Base-by-base conservation (phyloP, 2,329 filamentous ascomycete species). In the Hymenoscyphus scutula region DNA sequence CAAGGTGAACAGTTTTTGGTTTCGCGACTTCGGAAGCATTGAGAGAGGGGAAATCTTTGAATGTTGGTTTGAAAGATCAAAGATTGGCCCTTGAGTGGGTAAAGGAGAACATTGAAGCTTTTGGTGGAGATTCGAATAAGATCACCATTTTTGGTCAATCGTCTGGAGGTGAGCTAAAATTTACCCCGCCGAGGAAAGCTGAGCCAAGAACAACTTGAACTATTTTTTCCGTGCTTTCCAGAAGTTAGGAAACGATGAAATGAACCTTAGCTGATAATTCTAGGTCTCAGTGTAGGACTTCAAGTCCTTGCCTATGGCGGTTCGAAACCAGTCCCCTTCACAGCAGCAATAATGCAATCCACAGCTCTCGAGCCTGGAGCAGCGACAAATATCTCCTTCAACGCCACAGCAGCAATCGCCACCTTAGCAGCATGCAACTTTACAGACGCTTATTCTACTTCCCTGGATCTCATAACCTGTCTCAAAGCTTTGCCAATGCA, bases 1-100 rank as follows among this genome's bases (percentile, higher is more conserved):
- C 34, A 86, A 10, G 29, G 41, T n/a, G 48, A 56, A 48, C n/a
- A n/a, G 82, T 84, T 2, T 78, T 91, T 70, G 90, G 90, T 0
- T 92, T 93, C 74, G 74, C 90, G 57, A 81, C 83, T n/a, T 85
- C 84, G 1, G 75, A 76, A n/a, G 67, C 82, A 58, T 78, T 84
- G 25, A 77, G 63, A 54, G 53, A 30, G 0, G 56, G 63, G 1
- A 65, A 65, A 11, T 63, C 60, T 37, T 58, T 65, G 2, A 67
- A 68, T 60, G 62, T 76, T 73, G 81, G 11, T 74, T 58, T 88
- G 56, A 55, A 51, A 32, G 86, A 89, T 69, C 85, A 88, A 74
- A 78, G 82, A 65, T 70, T 80, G 23, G 79, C 83, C 11, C 76
- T 89, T 29, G 75, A 78, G 61, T 89, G 86, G 86, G 80, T 88